These are phyloP conservation scores for Nakazawaea ishiwadae DNA, from an alignment of 805 yeast species.

Conservation along the genomic window DNA sequence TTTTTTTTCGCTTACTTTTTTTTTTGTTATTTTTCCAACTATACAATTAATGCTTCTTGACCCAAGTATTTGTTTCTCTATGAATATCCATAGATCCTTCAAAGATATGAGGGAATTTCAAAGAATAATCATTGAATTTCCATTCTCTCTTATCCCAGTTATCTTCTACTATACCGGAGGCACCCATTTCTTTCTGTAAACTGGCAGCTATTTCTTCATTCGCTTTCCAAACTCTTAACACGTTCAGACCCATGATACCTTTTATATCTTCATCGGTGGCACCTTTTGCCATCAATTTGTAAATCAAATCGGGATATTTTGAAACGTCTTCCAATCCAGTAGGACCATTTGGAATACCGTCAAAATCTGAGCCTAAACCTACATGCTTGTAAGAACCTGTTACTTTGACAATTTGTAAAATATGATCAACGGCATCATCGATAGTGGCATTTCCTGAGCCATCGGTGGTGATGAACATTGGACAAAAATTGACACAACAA, in stretches of 20 bases:
- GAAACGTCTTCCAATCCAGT: conserved; percentile 50
- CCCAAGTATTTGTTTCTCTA: conserved; percentile 4
- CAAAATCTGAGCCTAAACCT: conserved; percentile 49
- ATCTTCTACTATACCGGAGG: conserved; percentile 26
- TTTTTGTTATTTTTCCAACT: no score
- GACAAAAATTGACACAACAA: conserved; percentile 42
- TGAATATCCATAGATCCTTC: conserved; percentile 21
- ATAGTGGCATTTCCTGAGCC: conserved; percentile 28
- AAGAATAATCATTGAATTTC: conserved; percentile 31
- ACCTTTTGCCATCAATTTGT: conserved; percentile 25
- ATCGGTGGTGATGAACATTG: conserved; percentile 28
- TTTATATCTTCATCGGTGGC: conserved; percentile 42
- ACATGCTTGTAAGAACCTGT: conserved; percentile 36
- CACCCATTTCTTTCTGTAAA: conserved; percentile 17
- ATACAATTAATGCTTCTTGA: background rate
- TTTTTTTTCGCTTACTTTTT: no score
- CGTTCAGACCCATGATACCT: conserved; percentile 40
- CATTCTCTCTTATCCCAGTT: conserved; percentile 40
- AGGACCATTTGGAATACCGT: conserved; percentile 46
- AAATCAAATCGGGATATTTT: conserved; percentile 46
- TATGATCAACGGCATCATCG: conserved; percentile 43
- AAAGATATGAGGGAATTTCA: conserved; percentile 32
- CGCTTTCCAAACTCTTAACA: conserved; percentile 42
- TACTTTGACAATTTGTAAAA: conserved; percentile 34
- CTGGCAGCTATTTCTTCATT: conserved; percentile 28